Evolutionary conservation across 129 eudicot genomes (phyloP), one percentile per base, ranked within the genome.

Genomic region (Flaveria trinervia): DNA sequence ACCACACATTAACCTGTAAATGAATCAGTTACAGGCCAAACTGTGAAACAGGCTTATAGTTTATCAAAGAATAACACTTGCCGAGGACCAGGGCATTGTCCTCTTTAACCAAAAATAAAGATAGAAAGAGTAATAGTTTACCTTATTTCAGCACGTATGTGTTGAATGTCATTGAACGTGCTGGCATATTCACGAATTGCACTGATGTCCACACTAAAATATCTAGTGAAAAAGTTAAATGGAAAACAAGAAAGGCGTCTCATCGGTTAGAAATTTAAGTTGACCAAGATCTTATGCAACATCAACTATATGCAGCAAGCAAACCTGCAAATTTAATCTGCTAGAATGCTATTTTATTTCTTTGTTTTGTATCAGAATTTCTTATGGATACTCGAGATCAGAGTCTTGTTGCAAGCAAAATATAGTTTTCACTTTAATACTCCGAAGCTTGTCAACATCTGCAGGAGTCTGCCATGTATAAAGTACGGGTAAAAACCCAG

Each of bases 141-240:
- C 98, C 98, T 91, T 85, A 94, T 94, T 86, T 89, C 90, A 73
- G 97, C 97, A 44, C 98, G 97, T 33, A 91, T 70, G 80, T 94
- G 98, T 82, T 94, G 79, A 84, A 94, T 89, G 82, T 91, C 96
- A 83, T 75, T 80, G 46, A 74, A 84, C 68, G 82, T 77, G 79
- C 80, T 77, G 74, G 98, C 97, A 83, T 91, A 94, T 85, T 94
- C 84, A 51, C 83, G 91, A 57, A 94, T 94, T 77, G 93, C 91
- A 78, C 67, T 77, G 69, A 94, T 91, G 79, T 94, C 93, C 70
- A 91, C 97, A 50, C 90, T 87, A 86, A 94, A 94, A 71, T 91
- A 94, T 81, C 98, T 94, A 70, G 71, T 43, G 12, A 84, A 70
- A 60, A 20, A 45, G 82, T 85, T 81, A 83, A 83, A 72, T 84